Evolutionary conservation across 2,329 filamentous ascomycete genomes (phyloP).

Genomic region (Alternaria gaisen): DNA sequence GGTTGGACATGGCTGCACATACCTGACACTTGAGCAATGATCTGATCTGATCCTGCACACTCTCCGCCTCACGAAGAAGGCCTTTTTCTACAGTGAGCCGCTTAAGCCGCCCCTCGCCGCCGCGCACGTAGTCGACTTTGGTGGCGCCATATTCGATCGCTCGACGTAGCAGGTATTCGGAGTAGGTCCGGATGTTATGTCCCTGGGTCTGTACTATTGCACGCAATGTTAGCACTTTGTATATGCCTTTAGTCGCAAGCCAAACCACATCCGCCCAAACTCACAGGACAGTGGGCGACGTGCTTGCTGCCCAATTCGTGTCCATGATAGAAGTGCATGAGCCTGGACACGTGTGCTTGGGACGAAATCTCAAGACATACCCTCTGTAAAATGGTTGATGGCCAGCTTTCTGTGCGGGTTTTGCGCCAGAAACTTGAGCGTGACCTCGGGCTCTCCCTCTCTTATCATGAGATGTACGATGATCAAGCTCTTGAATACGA

Average conservation of each 20-base stretch:
- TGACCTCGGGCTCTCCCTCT: slow-evolving; percentile 89
- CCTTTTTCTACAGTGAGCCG: slow-evolving; percentile 90
- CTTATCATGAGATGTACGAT: slow-evolving; percentile 97
- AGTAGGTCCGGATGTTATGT: slow-evolving; percentile 91
- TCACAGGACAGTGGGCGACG: slow-evolving; percentile 3
- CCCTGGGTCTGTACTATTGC: slow-evolving; percentile 91
- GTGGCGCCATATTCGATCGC: slow-evolving; percentile 84
- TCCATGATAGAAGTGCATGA: slow-evolving; percentile 4
- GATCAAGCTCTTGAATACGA: slow-evolving; percentile 97
- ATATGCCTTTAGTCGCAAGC: not conserved
- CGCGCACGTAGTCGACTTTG: slow-evolving; percentile 88
- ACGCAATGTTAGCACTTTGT: slow-evolving; percentile 48
- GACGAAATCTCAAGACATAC: slow-evolving; percentile 62
- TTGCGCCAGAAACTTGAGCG: slow-evolving; percentile 82
- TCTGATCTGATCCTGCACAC: slow-evolving; percentile 85
- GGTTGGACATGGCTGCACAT: slow-evolving; percentile 44
- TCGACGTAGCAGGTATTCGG: slow-evolving; percentile 84
- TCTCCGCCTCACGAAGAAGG: slow-evolving; percentile 87
- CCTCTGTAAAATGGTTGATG: slow-evolving; percentile 90
- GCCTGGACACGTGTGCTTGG: not conserved
- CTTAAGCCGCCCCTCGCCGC: slow-evolving; percentile 83
- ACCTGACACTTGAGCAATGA: slow-evolving; percentile 91
- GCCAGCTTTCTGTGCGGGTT: slow-evolving; percentile 80
- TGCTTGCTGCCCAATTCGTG: slow-evolving; percentile 6
- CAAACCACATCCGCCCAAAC: slow-evolving; percentile 1